phyloP scores from a whole-genome alignment of 139 green algal genomes.

The Spirogloea muscicola region DNA sequence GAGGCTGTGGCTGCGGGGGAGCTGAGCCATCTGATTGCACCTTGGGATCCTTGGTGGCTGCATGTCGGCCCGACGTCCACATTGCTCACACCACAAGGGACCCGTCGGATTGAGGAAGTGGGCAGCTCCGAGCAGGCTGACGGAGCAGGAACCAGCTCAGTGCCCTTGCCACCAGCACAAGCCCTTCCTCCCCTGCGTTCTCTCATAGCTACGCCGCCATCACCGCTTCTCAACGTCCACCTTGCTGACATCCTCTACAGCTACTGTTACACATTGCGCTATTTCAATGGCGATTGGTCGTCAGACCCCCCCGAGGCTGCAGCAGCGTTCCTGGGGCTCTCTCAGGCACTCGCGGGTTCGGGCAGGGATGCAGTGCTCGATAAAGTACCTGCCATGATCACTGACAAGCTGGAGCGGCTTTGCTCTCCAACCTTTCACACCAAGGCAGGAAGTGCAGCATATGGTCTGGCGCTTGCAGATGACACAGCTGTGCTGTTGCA shows the following conservation, averaged over 20 bases:
- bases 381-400: conserved; percentile 3
- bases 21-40: conserved; percentile 19
- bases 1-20: conserved; percentile 12
- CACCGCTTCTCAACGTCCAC: conserved; percentile 8
- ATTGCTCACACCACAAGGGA: not conserved
- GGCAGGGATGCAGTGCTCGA: too few relatives aligned
- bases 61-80: not conserved
- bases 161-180: conserved; percentile 5
- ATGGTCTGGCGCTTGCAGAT: conserved; percentile 8
- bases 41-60: conserved; percentile 34
- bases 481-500: conserved; percentile 2
- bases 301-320: conserved; percentile 6
- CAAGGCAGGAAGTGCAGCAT: conserved; percentile 6
- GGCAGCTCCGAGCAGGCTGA: not conserved
- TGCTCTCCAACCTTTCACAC: not conserved
- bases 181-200: conserved; percentile 5
- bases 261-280: conserved; percentile 27
- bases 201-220: not conserved
- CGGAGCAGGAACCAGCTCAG: not conserved
- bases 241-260: conserved; percentile 26
- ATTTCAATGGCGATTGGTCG: conserved; percentile 29
- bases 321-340: conserved; percentile 2
- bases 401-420: not conserved
- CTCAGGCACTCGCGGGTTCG: not conserved
- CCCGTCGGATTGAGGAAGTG: not conserved